Percentiles rank a stretch among this genome's conserved stretches.
Evolutionary conservation across 306 rosid genomes (phyloP).

Genomic region (Acacia acuminata): DNA sequence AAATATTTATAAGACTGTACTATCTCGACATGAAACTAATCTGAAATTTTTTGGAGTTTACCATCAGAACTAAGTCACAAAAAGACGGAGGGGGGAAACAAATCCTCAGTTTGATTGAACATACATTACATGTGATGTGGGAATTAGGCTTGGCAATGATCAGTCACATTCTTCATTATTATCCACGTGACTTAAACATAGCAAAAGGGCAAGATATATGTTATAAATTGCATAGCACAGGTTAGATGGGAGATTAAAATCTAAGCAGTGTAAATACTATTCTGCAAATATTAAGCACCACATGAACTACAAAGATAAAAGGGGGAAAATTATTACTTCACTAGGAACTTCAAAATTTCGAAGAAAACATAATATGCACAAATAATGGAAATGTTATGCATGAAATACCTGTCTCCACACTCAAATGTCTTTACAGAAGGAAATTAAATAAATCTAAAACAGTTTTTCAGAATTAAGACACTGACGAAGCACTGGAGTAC

Average conservation of each 20-base stretch:
- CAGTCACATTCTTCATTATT: neutral
- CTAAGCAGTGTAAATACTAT: neutral
- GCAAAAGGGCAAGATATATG: neutral
- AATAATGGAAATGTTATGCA: neutral
- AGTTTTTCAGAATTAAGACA: neutral
- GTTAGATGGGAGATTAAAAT: neutral
- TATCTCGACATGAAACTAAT: neutral
- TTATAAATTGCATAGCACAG: neutral
- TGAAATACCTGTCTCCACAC: neutral
- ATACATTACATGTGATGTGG: neutral
- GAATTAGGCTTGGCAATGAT: constrained; percentile 6
- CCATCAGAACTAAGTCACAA: neutral
- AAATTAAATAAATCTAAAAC: neutral
- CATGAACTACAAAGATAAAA: neutral
- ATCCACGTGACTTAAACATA: neutral
- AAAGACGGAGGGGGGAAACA: neutral
- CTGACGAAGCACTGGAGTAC: neutral
- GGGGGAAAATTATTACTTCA: neutral
- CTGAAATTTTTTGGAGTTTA: neutral
- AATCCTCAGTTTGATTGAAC: neutral
- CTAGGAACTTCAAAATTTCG: neutral
- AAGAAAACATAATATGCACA: neutral
- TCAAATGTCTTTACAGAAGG: neutral
- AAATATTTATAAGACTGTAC: neutral
- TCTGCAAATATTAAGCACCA: neutral